phyloP scores from a whole-genome alignment of 2,329 filamentous ascomycete species.

The Phyllosticta citriasiana region DNA sequence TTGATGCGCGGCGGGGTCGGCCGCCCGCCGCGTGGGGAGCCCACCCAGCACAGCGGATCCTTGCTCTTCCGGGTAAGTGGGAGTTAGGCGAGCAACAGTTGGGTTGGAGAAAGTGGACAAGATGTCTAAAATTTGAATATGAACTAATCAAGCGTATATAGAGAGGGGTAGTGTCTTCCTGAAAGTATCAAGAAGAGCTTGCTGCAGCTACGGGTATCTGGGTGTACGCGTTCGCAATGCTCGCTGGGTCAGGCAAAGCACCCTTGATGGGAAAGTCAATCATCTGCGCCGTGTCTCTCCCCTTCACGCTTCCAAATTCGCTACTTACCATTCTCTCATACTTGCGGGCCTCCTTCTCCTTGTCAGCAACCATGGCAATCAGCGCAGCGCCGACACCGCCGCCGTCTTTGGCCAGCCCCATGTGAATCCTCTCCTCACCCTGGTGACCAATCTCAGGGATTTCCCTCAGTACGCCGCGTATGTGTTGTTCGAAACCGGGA shows the following conservation, averaged over 20 bases:
- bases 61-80: neutral
- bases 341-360: conserved; percentile 16
- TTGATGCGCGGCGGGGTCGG: conserved; percentile 6
- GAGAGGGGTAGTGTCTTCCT: no score
- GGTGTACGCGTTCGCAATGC: neutral
- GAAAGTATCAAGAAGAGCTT: neutral
- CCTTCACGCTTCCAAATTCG: neutral
- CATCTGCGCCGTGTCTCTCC: neutral
- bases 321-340: neutral
- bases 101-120: neutral
- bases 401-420: conserved; percentile 97
- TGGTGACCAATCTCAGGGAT: conserved; percentile 66
- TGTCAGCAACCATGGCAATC: conserved; percentile 80
- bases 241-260: neutral
- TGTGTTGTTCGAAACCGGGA: conserved; percentile 79
- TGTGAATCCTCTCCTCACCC: conserved; percentile 78
- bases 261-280: neutral
- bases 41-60: neutral
- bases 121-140: neutral
- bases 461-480: conserved; percentile 68
- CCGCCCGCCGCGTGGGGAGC: neutral
- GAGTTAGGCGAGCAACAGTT: neutral
- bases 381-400: conserved; percentile 91
- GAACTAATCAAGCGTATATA: neutral
- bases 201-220: neutral